These are phyloP conservation scores for Neonectria punicea DNA, from an alignment of 2,329 filamentous ascomycete genomes.

Conservation along the genomic window DNA sequence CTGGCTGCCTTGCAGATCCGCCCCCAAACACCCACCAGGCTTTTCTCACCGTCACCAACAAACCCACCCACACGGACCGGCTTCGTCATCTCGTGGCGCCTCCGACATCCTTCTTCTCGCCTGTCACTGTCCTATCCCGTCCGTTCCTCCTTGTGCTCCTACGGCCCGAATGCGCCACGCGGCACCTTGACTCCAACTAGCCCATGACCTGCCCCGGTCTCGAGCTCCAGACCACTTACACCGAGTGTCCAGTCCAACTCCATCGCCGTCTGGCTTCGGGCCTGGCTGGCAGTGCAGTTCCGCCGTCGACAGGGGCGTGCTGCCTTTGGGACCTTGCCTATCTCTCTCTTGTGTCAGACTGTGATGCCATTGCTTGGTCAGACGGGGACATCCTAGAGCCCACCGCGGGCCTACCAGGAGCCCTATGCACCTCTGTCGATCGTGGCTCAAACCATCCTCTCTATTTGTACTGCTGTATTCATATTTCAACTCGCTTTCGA, in stretches of 20 bases:
- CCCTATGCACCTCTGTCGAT: neutral
- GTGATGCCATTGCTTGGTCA: slow-evolving; percentile 18
- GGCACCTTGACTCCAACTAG: slow-evolving; percentile 16
- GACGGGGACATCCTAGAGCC: slow-evolving; percentile 3
- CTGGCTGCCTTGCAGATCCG: neutral
- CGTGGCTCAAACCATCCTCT: neutral
- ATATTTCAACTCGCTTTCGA: neutral
- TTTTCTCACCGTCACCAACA: neutral
- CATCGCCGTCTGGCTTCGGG: neutral
- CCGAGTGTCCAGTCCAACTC: neutral
- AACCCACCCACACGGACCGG: neutral
- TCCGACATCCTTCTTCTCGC: slow-evolving; percentile 3
- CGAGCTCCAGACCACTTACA: slow-evolving; percentile 17
- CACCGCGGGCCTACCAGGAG: neutral
- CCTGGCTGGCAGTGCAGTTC: neutral
- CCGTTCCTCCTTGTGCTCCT: slow-evolving; percentile 10
- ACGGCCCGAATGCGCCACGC: slow-evolving; percentile 29
- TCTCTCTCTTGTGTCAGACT: neutral
- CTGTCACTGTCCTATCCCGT: slow-evolving; percentile 14
- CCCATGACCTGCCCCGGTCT: slow-evolving; percentile 12
- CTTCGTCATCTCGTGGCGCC: slow-evolving; percentile 20
- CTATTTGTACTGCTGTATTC: neutral
- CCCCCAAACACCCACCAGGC: slow-evolving; percentile 13
- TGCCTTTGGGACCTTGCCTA: neutral
- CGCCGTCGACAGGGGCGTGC: neutral